A percentile compares a stretch with the other conserved stretches of the same genome.
phyloP scores from a whole-genome alignment of 1,284 basidiomycete genomes.

The Veloboletus limbatus region DNA sequence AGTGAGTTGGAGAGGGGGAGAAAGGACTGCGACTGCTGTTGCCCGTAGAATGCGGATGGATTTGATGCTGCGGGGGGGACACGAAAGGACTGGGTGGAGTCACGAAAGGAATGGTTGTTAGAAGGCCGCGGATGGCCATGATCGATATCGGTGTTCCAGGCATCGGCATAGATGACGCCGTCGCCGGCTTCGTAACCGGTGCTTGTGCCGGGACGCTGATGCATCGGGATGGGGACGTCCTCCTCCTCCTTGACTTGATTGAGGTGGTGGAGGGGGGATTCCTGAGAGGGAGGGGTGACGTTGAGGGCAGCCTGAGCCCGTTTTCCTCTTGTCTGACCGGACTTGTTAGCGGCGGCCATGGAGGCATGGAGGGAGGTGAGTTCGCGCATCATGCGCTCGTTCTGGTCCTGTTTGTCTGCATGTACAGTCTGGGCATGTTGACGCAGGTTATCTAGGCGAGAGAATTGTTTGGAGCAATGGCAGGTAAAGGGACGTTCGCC shows the following conservation, averaged over 20 bases:
- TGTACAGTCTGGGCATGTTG: conserved; percentile 97
- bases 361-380: conserved; percentile 83
- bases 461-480: conserved; percentile 94
- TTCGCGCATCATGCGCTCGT: conserved; percentile 90
- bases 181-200: conserved; percentile 66
- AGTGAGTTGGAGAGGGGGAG: conserved; percentile 53
- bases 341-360: conserved; percentile 73
- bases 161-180: conserved; percentile 36
- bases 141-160: conserved; percentile 41
- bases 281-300: conserved; percentile 11
- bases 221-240: conserved; percentile 39
- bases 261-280: conserved; percentile 17
- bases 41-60: conserved; percentile 38
- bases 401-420: conserved; percentile 83
- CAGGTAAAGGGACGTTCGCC: conserved; percentile 95
- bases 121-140: conserved; percentile 33
- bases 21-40: conserved; percentile 62
- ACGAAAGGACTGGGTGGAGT: conserved; percentile 69
- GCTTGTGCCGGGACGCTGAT: conserved; percentile 62
- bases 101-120: conserved; percentile 65
- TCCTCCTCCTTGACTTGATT: conserved; percentile 57
- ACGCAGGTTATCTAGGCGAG: conserved; percentile 92
- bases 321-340: conserved; percentile 43
- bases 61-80: conserved; percentile 42
- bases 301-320: conserved; percentile 30